Percentiles rank a stretch among this genome's conserved stretches.
Conservation (phyloP, 1,139 yeast species). For the Casaregolazyma suthepensis region DNA sequence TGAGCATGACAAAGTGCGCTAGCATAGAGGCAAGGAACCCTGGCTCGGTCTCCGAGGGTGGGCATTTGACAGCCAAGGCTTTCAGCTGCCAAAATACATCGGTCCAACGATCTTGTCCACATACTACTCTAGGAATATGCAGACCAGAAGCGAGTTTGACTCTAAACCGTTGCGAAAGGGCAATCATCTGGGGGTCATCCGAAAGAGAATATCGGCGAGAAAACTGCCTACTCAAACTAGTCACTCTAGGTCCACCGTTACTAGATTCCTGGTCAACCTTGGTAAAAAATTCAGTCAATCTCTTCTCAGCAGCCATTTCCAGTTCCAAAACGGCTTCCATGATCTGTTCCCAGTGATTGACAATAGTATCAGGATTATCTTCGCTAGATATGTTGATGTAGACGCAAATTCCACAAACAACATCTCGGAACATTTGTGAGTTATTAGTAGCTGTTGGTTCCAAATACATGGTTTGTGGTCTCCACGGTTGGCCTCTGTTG, state of each 20-base stretch:
- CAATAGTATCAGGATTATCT: conserved; percentile 19
- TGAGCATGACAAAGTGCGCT: conserved; percentile 20
- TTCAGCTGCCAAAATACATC: conserved; percentile 21
- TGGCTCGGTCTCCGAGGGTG: conserved; percentile 11
- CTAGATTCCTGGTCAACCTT: conserved; percentile 12
- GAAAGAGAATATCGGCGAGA: conserved; percentile 2
- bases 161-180: conserved; percentile 21
- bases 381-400: conserved; percentile 17
- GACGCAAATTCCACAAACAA: conserved; percentile 22
- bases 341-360: conserved; percentile 27
- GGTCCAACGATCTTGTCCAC: conserved; percentile 28
- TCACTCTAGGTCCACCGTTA: background rate
- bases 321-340: conserved; percentile 23
- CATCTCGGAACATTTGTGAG: conserved; percentile 3
- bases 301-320: conserved; percentile 15
- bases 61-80: conserved; percentile 17
- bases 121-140: conserved; percentile 27
- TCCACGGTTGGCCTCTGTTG: background rate
- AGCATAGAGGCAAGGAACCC: conserved; percentile 15
- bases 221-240: background rate
- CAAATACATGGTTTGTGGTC: conserved; percentile 2
- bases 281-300: conserved; percentile 16
- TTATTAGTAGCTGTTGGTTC: background rate
- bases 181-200: conserved; percentile 14
- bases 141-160: conserved; percentile 20